Percentiles rank a stretch among this genome's conserved stretches.
These are phyloP conservation scores for Simmondsia chinensis DNA, from an alignment of 148 eudicot species.

Conservation along the genomic window DNA sequence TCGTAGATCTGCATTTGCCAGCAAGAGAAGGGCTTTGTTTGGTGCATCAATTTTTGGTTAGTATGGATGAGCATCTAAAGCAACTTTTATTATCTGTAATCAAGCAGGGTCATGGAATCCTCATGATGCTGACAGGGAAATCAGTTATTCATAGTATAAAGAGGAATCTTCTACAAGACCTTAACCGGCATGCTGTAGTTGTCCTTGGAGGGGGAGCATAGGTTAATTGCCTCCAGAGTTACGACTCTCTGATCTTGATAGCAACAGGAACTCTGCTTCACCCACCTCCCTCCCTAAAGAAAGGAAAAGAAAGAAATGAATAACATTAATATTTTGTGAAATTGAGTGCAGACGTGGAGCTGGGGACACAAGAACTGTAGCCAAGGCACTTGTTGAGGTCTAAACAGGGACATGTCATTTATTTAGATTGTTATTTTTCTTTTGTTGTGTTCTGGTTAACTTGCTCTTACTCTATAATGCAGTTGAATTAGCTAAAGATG, in stretches of 20 bases:
- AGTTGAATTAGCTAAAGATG: slow-evolving; percentile 66
- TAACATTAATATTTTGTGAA: too few species aligned
- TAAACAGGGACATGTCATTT: too few species aligned
- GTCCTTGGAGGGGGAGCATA: slow-evolving; percentile 89
- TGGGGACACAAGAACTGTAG: slow-evolving; percentile 64
- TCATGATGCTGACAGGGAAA: slow-evolving; percentile 45
- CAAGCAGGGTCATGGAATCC: slow-evolving; percentile 81
- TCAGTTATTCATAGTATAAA: slow-evolving; percentile 50
- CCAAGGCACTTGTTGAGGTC: slow-evolving; percentile 77
- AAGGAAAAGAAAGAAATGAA: not conserved
- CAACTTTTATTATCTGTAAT: slow-evolving; percentile 2
- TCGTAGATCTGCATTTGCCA: too few species aligned
- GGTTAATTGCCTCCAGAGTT: slow-evolving; percentile 35
- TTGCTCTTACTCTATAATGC: slow-evolving; percentile 20
- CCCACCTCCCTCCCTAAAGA: too few species aligned
- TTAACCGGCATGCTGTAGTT: slow-evolving; percentile 93
- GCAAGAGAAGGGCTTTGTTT: too few species aligned
- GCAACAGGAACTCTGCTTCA: too few species aligned
- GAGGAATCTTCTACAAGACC: slow-evolving; percentile 67
- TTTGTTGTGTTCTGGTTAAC: not conserved
- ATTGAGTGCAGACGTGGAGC: slow-evolving; percentile 59
- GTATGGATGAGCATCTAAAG: not conserved
- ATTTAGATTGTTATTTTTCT: not conserved
- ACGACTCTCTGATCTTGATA: not conserved
- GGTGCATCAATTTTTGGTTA: not conserved